Evolutionary conservation across 2,329 filamentous ascomycete species (phyloP).

Genomic region (Aspergillus sp.): DNA sequence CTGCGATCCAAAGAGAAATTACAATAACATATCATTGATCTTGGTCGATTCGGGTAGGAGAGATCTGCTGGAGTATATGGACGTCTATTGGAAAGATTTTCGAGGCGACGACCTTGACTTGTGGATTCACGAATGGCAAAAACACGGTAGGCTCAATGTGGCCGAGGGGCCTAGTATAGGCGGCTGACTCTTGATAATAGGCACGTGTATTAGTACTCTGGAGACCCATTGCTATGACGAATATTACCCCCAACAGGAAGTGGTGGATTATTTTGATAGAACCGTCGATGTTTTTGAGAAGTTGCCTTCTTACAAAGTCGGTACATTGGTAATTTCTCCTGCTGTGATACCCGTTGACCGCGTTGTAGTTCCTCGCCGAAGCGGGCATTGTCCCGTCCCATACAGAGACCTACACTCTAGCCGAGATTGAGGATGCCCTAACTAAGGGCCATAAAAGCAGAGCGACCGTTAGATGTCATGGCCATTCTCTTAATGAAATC

Average conservation of each 20-base stretch:
- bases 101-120: slow-evolving; percentile 55
- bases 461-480: slow-evolving; percentile 51
- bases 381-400: slow-evolving; percentile 52
- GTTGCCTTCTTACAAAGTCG: slow-evolving; percentile 55
- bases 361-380: slow-evolving; percentile 45
- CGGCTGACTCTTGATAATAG: background rate
- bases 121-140: slow-evolving; percentile 68
- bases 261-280: slow-evolving; percentile 60
- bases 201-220: slow-evolving; percentile 62
- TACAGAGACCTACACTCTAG: slow-evolving; percentile 50
- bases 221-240: slow-evolving; percentile 56
- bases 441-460: slow-evolving; percentile 45
- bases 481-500: slow-evolving; percentile 44
- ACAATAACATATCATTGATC: slow-evolving; percentile 58
- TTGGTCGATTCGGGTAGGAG: slow-evolving; percentile 47
- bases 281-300: slow-evolving; percentile 58
- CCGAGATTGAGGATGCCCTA: slow-evolving; percentile 53
- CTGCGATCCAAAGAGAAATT: slow-evolving; percentile 55
- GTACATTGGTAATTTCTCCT: slow-evolving; percentile 5
- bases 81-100: slow-evolving; percentile 63
- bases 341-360: slow-evolving; percentile 3
- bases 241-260: slow-evolving; percentile 56
- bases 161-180: background rate
- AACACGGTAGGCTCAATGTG: slow-evolving; percentile 47
- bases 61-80: slow-evolving; percentile 58